Evolutionary conservation across 371 early-diverging fungal genomes (phyloP).

Genomic region (Actinomucor elegans): DNA sequence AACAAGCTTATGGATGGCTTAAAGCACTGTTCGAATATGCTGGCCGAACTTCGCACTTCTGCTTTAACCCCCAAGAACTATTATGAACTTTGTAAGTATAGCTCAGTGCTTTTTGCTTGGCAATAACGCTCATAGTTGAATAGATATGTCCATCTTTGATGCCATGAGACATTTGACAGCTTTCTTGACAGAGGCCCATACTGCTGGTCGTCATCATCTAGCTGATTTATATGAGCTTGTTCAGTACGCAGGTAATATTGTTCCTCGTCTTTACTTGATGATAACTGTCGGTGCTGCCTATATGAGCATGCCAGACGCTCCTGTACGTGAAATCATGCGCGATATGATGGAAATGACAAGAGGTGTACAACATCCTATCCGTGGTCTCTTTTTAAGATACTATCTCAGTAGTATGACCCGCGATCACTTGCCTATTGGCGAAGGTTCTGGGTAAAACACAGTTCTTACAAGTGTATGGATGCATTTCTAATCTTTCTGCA

Average conservation of each 20-base stretch:
- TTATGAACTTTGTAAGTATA: conserved; percentile 88
- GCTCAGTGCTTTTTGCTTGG: neutral
- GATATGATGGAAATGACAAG: conserved; percentile 98
- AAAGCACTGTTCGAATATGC: conserved; percentile 95
- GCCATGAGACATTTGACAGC: conserved; percentile 86
- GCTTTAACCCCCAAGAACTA: conserved; percentile 93
- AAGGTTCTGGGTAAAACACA: conserved; percentile 48
- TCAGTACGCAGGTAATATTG: conserved; percentile 95
- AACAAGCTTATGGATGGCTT: conserved; percentile 93
- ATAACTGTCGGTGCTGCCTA: conserved; percentile 95
- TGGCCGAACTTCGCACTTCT: conserved; percentile 91
- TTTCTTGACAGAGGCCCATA: conserved; percentile 86
- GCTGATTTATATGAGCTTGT: conserved; percentile 96
- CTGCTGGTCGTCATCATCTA: conserved; percentile 81
- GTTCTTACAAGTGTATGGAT: neutral
- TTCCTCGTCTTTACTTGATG: conserved; percentile 97
- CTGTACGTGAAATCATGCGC: conserved; percentile 91
- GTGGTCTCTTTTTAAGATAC: conserved; percentile 93
- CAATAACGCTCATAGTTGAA: neutral
- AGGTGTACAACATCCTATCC: conserved; percentile 96
- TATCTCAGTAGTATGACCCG: conserved; percentile 91
- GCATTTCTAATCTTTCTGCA: neutral
- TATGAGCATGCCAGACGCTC: conserved; percentile 85
- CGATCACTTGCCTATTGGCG: conserved; percentile 76
- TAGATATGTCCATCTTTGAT: conserved; percentile 96